Evolutionary conservation across 371 early-diverging fungal genomes (phyloP), one percentile per base, ranked within the genome.

Genomic region (Mortierella sp.): DNA sequence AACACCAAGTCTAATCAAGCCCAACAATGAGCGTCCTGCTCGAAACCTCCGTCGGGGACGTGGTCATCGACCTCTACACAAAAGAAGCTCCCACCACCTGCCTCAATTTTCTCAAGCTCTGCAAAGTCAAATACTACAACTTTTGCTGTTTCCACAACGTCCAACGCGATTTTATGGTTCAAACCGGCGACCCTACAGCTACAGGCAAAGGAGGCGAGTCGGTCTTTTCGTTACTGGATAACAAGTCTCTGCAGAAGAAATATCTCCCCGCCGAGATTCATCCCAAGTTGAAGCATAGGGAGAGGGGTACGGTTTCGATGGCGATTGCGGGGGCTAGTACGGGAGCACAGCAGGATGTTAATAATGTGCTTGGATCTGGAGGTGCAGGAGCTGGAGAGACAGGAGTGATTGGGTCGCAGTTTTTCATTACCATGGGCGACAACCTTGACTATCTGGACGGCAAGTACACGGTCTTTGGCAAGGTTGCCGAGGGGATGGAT

Each of bases 381-480:
- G 80, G 87, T 3, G 88, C 84, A 2, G 90, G 87, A 71, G 80
- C 88, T 3, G 88, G 88, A 46, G 82, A 84, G 43, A 88, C 90
- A 0, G 91, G 91, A n/a, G 90, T 93, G 0, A 93, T 92, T 74
- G 93, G 94, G 13, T 97, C 98, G 51, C 99, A 99, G 89, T 99
- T 99, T 83, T 99, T 99, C 77, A 96, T 99, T 71, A 98, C 99
- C 0, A 89, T 98, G 48, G 92, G 91, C 0, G 97, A 98, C 43
- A 88, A 89, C 61, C 86, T 98, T 24, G 95, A 95, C 69, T 98
- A 97, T 85, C 90, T 99, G 48, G 98, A 99, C 87, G 97, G 97
- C n/a, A 96, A 96, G 80, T 98, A 98, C 72, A 97, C 98, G 13
- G 95, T 99, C 28, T 98, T 99, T 93, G 99, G 99, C 0, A 90